Evolutionary conservation across 1,284 basidiomycete genomes (phyloP).

Genomic region (Cystobasidium slooffiae): DNA sequence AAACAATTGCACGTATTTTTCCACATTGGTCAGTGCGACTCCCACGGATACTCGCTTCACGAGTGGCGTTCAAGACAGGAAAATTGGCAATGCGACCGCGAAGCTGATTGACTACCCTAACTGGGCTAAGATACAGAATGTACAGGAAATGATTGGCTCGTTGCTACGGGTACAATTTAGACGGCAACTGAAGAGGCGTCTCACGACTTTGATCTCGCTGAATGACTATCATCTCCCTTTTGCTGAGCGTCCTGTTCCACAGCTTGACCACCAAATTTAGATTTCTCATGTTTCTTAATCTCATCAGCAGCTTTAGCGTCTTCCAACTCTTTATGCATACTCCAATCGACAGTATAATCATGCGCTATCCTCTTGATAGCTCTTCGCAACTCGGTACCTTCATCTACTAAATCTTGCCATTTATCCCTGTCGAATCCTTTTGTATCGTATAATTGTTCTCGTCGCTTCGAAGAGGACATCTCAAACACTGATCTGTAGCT

Average conservation of each 20-base stretch:
- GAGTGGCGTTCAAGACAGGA: neutral
- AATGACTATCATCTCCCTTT: conserved; percentile 4
- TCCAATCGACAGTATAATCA: conserved; percentile 40
- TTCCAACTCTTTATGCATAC: conserved; percentile 36
- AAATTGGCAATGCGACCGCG: conserved; percentile 30
- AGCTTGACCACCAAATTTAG: conserved; percentile 18
- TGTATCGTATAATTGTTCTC: conserved; percentile 42
- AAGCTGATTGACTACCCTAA: too few relatives aligned
- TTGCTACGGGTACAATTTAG: too few relatives aligned
- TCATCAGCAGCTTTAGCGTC: conserved; percentile 32
- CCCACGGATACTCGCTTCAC: too few relatives aligned
- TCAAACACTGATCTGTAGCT: conserved; percentile 36
- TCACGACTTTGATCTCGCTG: conserved; percentile 12
- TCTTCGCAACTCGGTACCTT: conserved; percentile 40
- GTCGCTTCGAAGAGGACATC: conserved; percentile 42
- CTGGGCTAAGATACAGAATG: too few relatives aligned
- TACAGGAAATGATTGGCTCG: too few relatives aligned
- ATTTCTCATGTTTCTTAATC: conserved; percentile 37
- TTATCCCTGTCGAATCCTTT: conserved; percentile 43
- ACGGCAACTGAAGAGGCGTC: neutral
- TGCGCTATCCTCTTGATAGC: conserved; percentile 44
- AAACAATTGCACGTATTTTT: too few relatives aligned
- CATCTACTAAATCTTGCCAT: conserved; percentile 41
- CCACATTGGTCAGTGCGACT: too few relatives aligned
- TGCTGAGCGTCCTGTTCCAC: conserved; percentile 4